Evolutionary conservation across 2,329 filamentous ascomycete species (phyloP), one percentile per base, ranked within the genome.

Genomic region (Ilyonectria mors-panacis): DNA sequence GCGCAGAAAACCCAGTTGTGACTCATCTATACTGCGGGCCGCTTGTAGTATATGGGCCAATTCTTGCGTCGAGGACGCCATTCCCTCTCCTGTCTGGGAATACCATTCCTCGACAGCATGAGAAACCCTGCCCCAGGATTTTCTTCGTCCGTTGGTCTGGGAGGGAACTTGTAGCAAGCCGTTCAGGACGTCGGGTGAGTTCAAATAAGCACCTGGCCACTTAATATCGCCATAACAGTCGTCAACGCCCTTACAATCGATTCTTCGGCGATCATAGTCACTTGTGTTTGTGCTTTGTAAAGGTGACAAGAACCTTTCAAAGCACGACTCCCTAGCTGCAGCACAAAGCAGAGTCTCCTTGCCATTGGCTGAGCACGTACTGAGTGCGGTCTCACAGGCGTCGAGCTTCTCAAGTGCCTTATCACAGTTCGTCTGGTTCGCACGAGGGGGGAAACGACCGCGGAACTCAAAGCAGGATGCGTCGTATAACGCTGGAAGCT

Each of bases 401-500:
- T 37, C 35, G 15, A 37, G 35, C 4, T 10, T 37, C 35, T 9
- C 15, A 37, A 37, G 5, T 9, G 35, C 35, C 35, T 37, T 37
- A 13, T 12, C 35, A 10, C 35, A 37, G 35, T 37, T 37, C 4
- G 10, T 13, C 9, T 13, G 9, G 35, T 13, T 37, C 5, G 45
- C 19, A 15, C 42, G 54, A n/a, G 54, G 37, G 2, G 54, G 54
- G 26, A 28, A 58, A n/a, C n/a, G n/a, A 9, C 19, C 19, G 19
- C 54, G 37, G 26, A 33, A 58, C 4, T 23, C 21, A 17, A 23
- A 58, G 54, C 54, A 58, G n/a, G 35, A 21, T 5, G 42, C 54
- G 17, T 58, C 54, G 23, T 44, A 58, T 19, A 58, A 21, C 3
- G 35, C 12, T 7, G 54, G 54, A 2, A 58, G 7, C 28, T 58